Evolutionary conservation across 768 basidiomycete species (phyloP), one percentile per base, ranked within the genome.

Genomic region (Paxillus ammoniavirescens): DNA sequence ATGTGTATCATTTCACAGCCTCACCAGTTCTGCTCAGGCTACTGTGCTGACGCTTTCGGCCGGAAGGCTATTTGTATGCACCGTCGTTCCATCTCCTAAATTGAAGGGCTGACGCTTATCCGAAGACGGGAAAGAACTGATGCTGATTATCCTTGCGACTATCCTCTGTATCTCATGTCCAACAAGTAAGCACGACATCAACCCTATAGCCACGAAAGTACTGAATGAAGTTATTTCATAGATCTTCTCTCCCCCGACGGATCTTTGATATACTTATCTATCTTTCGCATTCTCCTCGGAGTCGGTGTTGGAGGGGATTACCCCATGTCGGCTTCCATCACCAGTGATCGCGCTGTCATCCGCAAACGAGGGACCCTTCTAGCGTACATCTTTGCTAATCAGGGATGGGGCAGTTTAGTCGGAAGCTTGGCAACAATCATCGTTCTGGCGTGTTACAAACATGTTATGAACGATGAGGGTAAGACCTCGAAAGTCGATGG

Each of bases 221-320:
- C 28, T 13, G 8, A 57, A 18, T 57, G 10, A 62, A 26, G 26
- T 40, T 14, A 28, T 44, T 37, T n/a, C n/a, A 7, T 58, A 73
- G 76, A 82, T 33, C 68, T 72, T 4, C 73, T 89, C 21, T 75
- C 78, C 17, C 78, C 85, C 2, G 65, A 80, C 42, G 59, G 67
- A 26, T 74, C 67, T 21, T 74, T 90, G 45, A 81, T 89, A 58
- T 91, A 85, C 65, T 75, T 91, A 13, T 74, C 74, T 14, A 60
- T 84, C 4, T 90, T 80, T 63, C 84, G 90, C 12, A 85, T 91
- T 49, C 61, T 91, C 7, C 80, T 91, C 35, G 90, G 90, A 0
- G 71, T 92, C 15, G 90, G 89, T 21, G 82, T 91, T 0, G 90
- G 88, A 14, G 89, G 86, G 2, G 90, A 90, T 66, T 89, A 89